A percentile compares a stretch with the other conserved stretches of the same genome.
These are phyloP conservation scores for Aspergillus japonicus DNA, from an alignment of 2,329 filamentous ascomycete species.

Conservation along the genomic window DNA sequence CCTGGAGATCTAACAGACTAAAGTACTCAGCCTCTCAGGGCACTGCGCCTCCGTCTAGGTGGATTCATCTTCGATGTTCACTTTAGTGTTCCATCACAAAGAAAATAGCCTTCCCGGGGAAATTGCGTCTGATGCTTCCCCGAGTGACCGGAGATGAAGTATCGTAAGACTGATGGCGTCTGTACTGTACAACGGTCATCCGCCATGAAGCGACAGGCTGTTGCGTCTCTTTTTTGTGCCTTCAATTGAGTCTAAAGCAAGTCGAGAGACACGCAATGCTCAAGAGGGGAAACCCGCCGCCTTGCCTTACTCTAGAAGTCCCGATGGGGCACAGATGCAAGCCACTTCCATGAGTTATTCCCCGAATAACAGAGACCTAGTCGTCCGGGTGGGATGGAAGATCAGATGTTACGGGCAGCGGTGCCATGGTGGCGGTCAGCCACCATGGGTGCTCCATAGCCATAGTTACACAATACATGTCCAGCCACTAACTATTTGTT, in stretches of 20 bases:
- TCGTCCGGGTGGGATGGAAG: conserved; percentile 1
- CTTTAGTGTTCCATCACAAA: background rate
- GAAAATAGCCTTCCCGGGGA: background rate
- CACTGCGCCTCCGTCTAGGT: background rate
- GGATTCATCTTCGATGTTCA: background rate
- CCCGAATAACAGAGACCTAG: background rate
- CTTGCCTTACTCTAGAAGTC: background rate
- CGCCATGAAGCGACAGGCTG: background rate
- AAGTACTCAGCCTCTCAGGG: background rate
- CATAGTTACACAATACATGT: conserved; percentile 14
- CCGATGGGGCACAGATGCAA: conserved; percentile 1
- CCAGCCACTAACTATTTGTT: conserved; percentile 18
- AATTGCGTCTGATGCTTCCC: background rate
- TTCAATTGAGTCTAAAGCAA: background rate
- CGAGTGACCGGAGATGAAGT: background rate
- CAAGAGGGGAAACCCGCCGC: background rate
- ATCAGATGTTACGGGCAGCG: conserved; percentile 2
- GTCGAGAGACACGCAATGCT: background rate
- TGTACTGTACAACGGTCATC: background rate
- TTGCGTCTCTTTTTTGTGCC: background rate
- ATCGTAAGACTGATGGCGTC: background rate
- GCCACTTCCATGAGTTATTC: conserved; percentile 7
- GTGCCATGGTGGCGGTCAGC: conserved; percentile 19
- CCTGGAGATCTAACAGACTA: background rate
- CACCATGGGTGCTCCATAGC: conserved; percentile 9